Conservation (phyloP, 2,329 filamentous ascomycete species). For the Blumeria graminis region DNA sequence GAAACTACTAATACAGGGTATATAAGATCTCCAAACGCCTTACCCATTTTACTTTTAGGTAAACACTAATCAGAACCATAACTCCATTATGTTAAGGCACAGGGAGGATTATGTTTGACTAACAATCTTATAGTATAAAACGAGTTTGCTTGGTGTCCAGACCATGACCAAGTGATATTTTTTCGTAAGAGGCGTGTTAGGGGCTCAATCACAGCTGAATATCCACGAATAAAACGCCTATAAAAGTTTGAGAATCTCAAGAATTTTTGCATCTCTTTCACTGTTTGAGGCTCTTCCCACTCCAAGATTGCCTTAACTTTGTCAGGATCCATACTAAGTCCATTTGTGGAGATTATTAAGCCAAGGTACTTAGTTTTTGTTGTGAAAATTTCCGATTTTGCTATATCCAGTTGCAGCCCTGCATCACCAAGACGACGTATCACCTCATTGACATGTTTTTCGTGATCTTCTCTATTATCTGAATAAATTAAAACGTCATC, state of each 20-base stretch:
- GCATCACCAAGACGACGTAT: slow-evolving; percentile 1
- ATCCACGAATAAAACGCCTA: not conserved
- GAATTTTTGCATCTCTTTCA: not conserved
- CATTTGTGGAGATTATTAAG: not conserved
- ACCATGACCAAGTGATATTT: not conserved
- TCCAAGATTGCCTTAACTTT: not conserved
- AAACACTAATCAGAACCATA: too few species aligned
- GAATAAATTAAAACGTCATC: slow-evolving; percentile 2
- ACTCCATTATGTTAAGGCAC: too few species aligned
- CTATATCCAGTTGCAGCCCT: slow-evolving; percentile 1
- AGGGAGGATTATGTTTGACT: too few species aligned
- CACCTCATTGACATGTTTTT: slow-evolving; percentile 1
- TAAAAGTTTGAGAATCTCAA: not conserved
- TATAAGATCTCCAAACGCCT: too few species aligned
- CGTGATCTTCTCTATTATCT: not conserved
- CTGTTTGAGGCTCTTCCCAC: not conserved
- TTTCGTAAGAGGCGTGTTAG: not conserved
- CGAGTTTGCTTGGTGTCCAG: not conserved
- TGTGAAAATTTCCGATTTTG: not conserved
- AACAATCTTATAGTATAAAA: not conserved
- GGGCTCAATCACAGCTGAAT: not conserved
- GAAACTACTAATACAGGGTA: too few species aligned
- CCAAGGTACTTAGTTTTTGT: slow-evolving; percentile 1
- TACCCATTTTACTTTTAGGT: too few species aligned
- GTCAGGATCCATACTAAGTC: not conserved